Conservation (phyloP, 1,284 basidiomycete genomes). For the Cryptococcus wingfieldii region DNA sequence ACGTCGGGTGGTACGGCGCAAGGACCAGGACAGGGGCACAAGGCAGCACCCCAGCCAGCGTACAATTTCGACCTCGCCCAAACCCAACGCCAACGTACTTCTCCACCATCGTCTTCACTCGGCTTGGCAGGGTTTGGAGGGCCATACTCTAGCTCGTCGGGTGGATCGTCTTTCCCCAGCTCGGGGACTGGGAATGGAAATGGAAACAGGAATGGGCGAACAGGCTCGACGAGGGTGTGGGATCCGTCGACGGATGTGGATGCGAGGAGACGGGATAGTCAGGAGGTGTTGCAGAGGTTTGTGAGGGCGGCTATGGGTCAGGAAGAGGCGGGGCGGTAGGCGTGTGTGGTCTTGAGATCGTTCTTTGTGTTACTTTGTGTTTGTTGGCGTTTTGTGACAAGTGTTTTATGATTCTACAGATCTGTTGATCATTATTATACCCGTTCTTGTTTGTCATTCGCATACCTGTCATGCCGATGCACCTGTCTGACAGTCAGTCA, state of each 20-base stretch:
- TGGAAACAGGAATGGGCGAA: neutral
- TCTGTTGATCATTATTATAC: too few relatives aligned
- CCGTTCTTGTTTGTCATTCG: too few relatives aligned
- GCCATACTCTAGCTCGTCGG: neutral
- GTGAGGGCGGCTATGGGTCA: constrained; percentile 48
- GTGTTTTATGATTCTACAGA: too few relatives aligned
- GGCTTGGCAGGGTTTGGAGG: neutral
- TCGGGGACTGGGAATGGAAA: neutral
- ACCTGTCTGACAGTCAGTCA: too few relatives aligned
- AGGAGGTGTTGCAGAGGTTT: constrained; percentile 73
- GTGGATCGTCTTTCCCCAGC: neutral
- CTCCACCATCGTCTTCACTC: neutral
- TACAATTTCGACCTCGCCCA: constrained; percentile 11
- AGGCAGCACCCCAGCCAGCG: constrained; percentile 2
- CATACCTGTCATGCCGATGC: too few relatives aligned
- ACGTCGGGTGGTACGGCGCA: neutral
- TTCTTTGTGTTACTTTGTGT: neutral
- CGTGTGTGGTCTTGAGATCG: neutral
- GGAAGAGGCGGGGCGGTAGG: neutral
- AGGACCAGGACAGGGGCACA: neutral
- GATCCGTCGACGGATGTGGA: constrained; percentile 40
- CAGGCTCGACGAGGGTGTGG: constrained; percentile 22
- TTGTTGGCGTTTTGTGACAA: neutral
- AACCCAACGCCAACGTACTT: neutral
- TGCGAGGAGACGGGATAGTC: constrained; percentile 63